Conservation (phyloP, 768 basidiomycete species). For the Russula sp. region DNA sequence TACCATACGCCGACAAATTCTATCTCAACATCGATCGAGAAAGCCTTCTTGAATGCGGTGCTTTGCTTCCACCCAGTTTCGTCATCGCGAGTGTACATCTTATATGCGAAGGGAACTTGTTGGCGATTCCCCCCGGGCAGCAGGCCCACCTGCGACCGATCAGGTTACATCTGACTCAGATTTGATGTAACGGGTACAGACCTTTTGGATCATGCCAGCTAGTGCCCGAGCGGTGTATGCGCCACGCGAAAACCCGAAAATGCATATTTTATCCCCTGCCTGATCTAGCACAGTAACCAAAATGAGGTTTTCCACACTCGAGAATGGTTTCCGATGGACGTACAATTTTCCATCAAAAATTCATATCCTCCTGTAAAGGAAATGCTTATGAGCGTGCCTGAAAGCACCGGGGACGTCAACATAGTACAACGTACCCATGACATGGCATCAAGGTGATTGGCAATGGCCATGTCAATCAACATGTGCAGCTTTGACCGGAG, state of each 20-base stretch:
- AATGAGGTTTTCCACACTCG: conserved; percentile 4
- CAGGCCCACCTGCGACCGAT: conserved; percentile 54
- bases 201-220: conserved; percentile 74
- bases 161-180: not conserved
- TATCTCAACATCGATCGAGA: conserved; percentile 68
- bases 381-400: not conserved
- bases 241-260: conserved; percentile 83
- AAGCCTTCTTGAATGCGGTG: conserved; percentile 67
- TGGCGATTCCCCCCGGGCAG: conserved; percentile 68
- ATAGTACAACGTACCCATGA: conserved; percentile 50
- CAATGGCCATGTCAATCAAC: conserved; percentile 59
- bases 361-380: conserved; percentile 58
- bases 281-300: conserved; percentile 47
- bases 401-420: not conserved
- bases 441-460: conserved; percentile 63
- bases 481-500: conserved; percentile 52
- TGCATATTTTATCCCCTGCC: conserved; percentile 70
- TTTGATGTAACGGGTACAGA: conserved; percentile 27
- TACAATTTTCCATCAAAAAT: conserved; percentile 76
- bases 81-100: conserved; percentile 65
- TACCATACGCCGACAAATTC: conserved; percentile 76
- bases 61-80: conserved; percentile 60
- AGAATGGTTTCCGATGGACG: conserved; percentile 22
- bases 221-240: conserved; percentile 68
- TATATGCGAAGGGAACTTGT: conserved; percentile 75